Conservation (phyloP, 805 yeast genomes). For the Ogataea populi-albae region DNA sequence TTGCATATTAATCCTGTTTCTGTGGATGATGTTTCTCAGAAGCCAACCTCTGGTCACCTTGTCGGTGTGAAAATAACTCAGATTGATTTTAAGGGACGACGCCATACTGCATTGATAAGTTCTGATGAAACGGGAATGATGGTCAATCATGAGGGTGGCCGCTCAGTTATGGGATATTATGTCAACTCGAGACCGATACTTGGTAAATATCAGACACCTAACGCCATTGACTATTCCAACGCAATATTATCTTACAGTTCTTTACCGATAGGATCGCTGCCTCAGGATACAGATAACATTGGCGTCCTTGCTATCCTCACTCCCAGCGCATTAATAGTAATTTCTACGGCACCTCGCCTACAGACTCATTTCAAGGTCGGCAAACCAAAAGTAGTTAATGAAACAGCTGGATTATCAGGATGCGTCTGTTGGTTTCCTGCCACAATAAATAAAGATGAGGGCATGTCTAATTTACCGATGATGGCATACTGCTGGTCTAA, state of each 20-base stretch:
- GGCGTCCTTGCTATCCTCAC: conserved; percentile 64
- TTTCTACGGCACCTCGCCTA: conserved; percentile 51
- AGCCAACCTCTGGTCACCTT: conserved; percentile 34
- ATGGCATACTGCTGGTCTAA: conserved; percentile 73
- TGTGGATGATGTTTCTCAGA: conserved; percentile 14
- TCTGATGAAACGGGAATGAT: conserved; percentile 57
- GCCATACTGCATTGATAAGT: conserved; percentile 55
- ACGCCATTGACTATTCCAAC: conserved; percentile 12
- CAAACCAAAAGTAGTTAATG: conserved; percentile 39
- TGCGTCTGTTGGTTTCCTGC: conserved; percentile 66
- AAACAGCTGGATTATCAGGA: conserved; percentile 37
- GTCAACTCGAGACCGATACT: conserved; percentile 47
- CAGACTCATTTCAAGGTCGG: conserved; percentile 55
- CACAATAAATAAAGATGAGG: conserved; percentile 25
- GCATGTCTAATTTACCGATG: conserved; percentile 37
- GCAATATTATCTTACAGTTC: conserved; percentile 41
- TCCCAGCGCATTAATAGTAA: conserved; percentile 44
- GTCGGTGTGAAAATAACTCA: conserved; percentile 39
- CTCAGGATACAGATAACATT: conserved; percentile 52
- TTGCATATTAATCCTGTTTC: conserved; percentile 31
- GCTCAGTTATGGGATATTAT: conserved; percentile 52
- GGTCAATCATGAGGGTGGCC: conserved; percentile 60
- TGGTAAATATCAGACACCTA: conserved; percentile 41
- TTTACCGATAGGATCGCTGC: conserved; percentile 59
- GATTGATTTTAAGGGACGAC: conserved; percentile 45